A percentile compares a stretch with the other conserved stretches of the same genome.
These are phyloP conservation scores for Starmerella bombi DNA, from an alignment of 805 yeast genomes.

Conservation along the genomic window DNA sequence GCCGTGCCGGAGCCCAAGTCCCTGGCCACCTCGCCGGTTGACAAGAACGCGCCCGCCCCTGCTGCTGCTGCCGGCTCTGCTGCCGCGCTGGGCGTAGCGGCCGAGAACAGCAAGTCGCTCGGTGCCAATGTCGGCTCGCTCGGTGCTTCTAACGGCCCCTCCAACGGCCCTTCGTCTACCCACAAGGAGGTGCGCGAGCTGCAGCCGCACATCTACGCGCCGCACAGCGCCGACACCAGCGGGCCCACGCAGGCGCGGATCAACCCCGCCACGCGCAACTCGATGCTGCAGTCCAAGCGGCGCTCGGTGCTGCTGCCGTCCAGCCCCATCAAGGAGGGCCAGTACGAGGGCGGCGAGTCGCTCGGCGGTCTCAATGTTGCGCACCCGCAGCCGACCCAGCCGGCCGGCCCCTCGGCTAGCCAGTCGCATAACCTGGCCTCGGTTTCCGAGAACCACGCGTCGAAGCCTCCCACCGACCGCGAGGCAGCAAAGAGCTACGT, in stretches of 20 bases:
- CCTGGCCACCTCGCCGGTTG: too few species aligned
- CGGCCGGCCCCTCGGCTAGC: neutral
- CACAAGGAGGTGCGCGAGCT: conserved; percentile 13
- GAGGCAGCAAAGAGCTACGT: conserved; percentile 12
- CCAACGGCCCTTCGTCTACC: too few species aligned
- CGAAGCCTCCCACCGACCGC: neutral
- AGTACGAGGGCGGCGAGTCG: neutral
- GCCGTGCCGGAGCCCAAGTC: too few species aligned
- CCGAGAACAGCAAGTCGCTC: neutral
- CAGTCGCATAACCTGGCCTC: neutral
- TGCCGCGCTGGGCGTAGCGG: conserved; percentile 3
- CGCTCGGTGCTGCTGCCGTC: conserved; percentile 16
- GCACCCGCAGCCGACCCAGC: too few species aligned
- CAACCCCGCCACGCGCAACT: conserved; percentile 22
- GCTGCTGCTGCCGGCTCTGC: conserved; percentile 4
- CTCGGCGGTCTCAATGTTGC: neutral
- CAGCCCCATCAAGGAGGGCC: conserved; percentile 8
- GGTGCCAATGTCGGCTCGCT: neutral
- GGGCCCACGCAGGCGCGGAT: conserved; percentile 21
- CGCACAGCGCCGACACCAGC: conserved; percentile 9
- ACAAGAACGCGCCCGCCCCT: neutral
- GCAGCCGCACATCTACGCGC: conserved; percentile 14
- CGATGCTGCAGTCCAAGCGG: conserved; percentile 21
- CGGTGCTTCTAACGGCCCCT: too few species aligned
- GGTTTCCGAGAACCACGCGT: neutral